Evolutionary conservation across 306 rosid genomes (phyloP).

Genomic region (Herpetospermum pedunculosum): DNA sequence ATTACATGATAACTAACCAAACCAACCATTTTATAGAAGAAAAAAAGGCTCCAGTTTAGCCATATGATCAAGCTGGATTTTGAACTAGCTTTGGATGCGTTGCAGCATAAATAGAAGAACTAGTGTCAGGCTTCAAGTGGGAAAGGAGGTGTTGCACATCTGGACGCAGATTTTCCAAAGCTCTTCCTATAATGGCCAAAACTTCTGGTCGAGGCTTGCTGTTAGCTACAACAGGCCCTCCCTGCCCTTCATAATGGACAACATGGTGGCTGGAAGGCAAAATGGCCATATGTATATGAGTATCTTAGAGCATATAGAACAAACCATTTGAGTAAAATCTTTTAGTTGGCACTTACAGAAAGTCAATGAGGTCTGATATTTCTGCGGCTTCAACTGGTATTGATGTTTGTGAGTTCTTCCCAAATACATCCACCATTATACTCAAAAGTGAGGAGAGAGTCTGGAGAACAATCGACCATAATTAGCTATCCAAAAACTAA

Average conservation of each 20-base stretch:
- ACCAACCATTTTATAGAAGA: neutral
- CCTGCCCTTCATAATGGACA: constrained; percentile 91
- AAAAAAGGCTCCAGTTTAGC: neutral
- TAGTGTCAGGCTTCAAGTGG: constrained; percentile 69
- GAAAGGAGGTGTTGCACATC: constrained; percentile 84
- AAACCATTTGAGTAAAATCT: neutral
- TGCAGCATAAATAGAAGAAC: constrained; percentile 74
- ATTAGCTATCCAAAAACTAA: constrained; percentile 11
- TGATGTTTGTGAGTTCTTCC: constrained; percentile 68
- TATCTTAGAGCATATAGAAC: neutral
- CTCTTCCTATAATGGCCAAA: constrained; percentile 63
- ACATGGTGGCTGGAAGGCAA: constrained; percentile 61
- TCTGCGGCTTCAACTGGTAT: constrained; percentile 53
- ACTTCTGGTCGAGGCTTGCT: constrained; percentile 90
- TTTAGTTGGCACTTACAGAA: constrained; percentile 47
- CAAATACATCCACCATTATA: constrained; percentile 77
- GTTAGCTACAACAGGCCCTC: constrained; percentile 75
- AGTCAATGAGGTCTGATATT: constrained; percentile 74
- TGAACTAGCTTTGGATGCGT: constrained; percentile 67
- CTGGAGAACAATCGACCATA: constrained; percentile 29
- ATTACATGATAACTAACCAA: neutral
- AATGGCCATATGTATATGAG: constrained; percentile 3
- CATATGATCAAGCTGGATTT: constrained; percentile 31
- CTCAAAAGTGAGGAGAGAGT: constrained; percentile 54
- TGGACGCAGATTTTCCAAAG: constrained; percentile 64